Conservation (phyloP, 2,329 filamentous ascomycete genomes). For the Phialemonium atrogriseum region DNA sequence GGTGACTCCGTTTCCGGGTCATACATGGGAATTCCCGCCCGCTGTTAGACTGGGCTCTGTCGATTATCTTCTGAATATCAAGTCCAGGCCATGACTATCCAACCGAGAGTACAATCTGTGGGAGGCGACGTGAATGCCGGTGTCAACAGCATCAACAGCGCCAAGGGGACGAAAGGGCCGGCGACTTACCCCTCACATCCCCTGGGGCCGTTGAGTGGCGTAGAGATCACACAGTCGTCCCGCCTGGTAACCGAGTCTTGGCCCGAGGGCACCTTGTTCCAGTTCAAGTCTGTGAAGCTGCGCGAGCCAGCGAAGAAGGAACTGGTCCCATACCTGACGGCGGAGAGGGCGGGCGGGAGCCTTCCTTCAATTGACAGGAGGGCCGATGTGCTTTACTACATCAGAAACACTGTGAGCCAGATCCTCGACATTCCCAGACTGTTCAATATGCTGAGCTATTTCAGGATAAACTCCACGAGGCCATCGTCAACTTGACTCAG, state of each 20-base stretch:
- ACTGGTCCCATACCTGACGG: conserved; percentile 40
- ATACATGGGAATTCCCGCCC: no score
- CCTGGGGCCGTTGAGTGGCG: conserved; percentile 48
- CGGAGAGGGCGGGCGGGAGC: conserved; percentile 32
- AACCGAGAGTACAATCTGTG: no score
- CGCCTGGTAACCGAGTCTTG: conserved; percentile 42
- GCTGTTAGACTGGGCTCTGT: no score
- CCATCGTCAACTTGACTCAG: conserved; percentile 41
- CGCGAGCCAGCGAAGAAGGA: conserved; percentile 46
- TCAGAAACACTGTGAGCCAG: conserved; percentile 47
- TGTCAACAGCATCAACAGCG: not conserved
- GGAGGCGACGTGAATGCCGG: not conserved
- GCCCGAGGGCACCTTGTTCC: conserved; percentile 45
- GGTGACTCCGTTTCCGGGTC: no score
- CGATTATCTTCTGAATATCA: no score
- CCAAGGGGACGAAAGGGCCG: conserved; percentile 3
- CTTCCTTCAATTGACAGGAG: conserved; percentile 36
- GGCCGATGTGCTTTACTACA: conserved; percentile 50
- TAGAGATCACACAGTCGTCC: conserved; percentile 45
- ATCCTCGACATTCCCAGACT: not conserved
- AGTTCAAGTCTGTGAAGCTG: conserved; percentile 58
- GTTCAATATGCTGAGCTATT: conserved; percentile 1
- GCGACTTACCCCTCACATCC: conserved; percentile 33
- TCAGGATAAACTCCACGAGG: conserved; percentile 56
- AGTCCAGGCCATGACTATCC: no score